Evolutionary conservation across 768 basidiomycete genomes (phyloP).

Genomic region (Boletus eberwhitei): DNA sequence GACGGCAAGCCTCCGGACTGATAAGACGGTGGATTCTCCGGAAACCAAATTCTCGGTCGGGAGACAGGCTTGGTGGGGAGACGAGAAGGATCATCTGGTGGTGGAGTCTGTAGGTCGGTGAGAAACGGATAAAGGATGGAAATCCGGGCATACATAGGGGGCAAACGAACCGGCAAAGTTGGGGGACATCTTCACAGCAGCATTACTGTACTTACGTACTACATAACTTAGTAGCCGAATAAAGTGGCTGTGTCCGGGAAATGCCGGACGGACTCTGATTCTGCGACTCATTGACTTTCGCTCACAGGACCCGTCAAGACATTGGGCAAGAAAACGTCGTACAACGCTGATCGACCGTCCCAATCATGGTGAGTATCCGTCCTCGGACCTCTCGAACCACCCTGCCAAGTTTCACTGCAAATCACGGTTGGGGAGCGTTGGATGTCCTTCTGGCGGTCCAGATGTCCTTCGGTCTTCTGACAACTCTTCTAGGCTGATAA

Average conservation of each 20-base stretch:
- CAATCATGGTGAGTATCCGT: conserved; percentile 37
- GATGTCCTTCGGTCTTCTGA: conserved; percentile 25
- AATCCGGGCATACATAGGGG: conserved; percentile 47
- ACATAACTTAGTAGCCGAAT: background rate
- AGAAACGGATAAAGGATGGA: background rate
- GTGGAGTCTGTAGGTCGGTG: conserved; percentile 43
- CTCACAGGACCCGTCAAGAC: conserved; percentile 26
- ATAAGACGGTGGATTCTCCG: conserved; percentile 49
- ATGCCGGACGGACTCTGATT: conserved; percentile 40
- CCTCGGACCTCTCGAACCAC: conserved; percentile 5
- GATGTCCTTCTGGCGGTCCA: conserved; percentile 21
- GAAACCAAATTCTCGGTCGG: conserved; percentile 51
- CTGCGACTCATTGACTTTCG: conserved; percentile 1
- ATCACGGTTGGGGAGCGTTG: conserved; percentile 14
- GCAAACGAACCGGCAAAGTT: conserved; percentile 46
- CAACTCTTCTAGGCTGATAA: conserved; percentile 57
- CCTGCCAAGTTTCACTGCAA: conserved; percentile 5
- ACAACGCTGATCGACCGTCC: conserved; percentile 14
- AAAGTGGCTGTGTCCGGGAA: conserved; percentile 38
- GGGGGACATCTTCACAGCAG: background rate
- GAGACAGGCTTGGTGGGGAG: conserved; percentile 15
- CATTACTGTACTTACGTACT: background rate
- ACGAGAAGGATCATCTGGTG: conserved; percentile 51
- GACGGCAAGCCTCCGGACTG: conserved; percentile 68
- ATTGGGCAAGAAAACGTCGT: conserved; percentile 25